Percentiles rank a stretch among this genome's conserved stretches.
These are phyloP conservation scores for Teratosphaeria pseudoeucalypti DNA, from an alignment of 2,329 filamentous ascomycete species.

Conservation along the genomic window DNA sequence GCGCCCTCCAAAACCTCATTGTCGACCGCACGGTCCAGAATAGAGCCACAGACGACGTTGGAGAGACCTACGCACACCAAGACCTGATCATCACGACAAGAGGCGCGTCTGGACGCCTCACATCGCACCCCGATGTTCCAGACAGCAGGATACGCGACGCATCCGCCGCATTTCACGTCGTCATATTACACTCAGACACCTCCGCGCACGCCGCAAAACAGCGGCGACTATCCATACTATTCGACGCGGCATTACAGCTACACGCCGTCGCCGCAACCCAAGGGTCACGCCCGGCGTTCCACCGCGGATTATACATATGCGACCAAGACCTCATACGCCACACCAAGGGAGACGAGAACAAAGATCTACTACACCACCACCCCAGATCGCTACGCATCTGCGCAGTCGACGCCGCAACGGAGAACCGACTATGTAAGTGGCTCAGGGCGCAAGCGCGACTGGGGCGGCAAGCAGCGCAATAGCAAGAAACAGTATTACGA, in stretches of 20 bases:
- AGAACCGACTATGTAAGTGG: slow-evolving; percentile 58
- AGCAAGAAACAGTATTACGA: slow-evolving; percentile 37
- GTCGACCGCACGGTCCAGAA: slow-evolving; percentile 18
- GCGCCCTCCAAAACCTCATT: slow-evolving; percentile 19
- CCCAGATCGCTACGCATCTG: slow-evolving; percentile 37
- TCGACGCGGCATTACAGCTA: slow-evolving; percentile 42
- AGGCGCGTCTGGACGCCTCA: slow-evolving; percentile 28
- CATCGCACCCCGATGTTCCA: slow-evolving; percentile 23
- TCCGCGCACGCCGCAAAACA: slow-evolving; percentile 36
- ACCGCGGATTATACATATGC: slow-evolving; percentile 43
- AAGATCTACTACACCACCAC: slow-evolving; percentile 27
- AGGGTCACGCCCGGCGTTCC: slow-evolving; percentile 45
- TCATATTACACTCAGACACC: slow-evolving; percentile 38
- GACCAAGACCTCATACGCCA: slow-evolving; percentile 24
- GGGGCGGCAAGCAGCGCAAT: slow-evolving; percentile 23
- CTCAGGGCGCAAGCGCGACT: slow-evolving; percentile 35
- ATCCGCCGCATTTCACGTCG: slow-evolving; percentile 38
- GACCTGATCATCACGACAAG: slow-evolving; percentile 7
- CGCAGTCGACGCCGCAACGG: slow-evolving; percentile 42
- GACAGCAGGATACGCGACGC: slow-evolving; percentile 27
- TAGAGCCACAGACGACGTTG: slow-evolving; percentile 6
- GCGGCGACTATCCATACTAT: slow-evolving; percentile 37
- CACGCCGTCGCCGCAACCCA: slow-evolving; percentile 37
- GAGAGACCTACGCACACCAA: not conserved
- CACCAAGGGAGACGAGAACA: slow-evolving; percentile 23